Evolutionary conservation across 768 basidiomycete genomes (phyloP), one percentile per base, ranked within the genome.

Genomic region (Baorangia bicolor): DNA sequence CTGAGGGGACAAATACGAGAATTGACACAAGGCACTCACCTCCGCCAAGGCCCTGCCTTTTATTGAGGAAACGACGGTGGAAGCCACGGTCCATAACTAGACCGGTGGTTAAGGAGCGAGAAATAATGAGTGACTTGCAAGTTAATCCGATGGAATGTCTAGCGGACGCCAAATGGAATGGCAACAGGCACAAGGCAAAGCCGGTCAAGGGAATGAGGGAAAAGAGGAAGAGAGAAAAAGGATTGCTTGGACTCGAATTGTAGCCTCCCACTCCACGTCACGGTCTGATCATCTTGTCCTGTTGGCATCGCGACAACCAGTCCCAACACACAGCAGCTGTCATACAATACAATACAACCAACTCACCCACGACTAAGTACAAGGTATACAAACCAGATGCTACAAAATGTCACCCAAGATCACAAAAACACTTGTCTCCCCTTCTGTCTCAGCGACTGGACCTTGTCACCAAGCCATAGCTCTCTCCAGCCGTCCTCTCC

Each of bases 401-500:
- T 57, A 62, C 54, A 48, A 49, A 39, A 42, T 58, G 27, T 57
- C 55, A 20, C 23, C 28, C 34, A 49, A 42, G 18, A 49, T 27
- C 30, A 34, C 45, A 31, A 39, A 27, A 37, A 46, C 50, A 41
- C 31, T 40, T 39, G 28, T n/a, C 5, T 27, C 25, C 18, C 20
- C 21, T 6, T 48, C 34, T 6, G 27, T 49, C 25, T 70, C 57
- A 76, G 41, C 74, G 75, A 60, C 71, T 70, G 25, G 73, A 53
- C 47, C 69, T 60, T 41, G 69, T 53, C 65, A 55, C 64, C 51
- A 69, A 57, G 3, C 79, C 80, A 69, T 92, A 92, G 46, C 77
- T 79, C 67, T 90, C 87, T 21, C 87, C 90, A n/a, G 91, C 88
- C 65, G 87, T 84, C 62, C 92, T 83, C 67, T 93, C 92, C 92